Evolutionary conservation across 2,329 filamentous ascomycete species (phyloP).

Genomic region (Neopestalotiopsis rosae): DNA sequence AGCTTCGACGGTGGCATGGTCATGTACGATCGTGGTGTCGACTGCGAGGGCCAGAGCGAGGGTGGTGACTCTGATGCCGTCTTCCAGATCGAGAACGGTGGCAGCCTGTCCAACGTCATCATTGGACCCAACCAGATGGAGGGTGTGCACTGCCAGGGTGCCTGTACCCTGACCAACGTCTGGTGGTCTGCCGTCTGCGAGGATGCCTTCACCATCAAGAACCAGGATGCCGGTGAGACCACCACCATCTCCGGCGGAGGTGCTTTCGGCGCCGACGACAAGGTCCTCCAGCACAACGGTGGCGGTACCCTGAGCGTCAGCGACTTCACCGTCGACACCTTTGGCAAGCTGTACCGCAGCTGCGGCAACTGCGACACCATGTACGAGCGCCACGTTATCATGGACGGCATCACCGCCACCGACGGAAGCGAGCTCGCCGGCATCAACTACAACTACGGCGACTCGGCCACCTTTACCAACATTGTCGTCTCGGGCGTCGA

Average conservation of each 20-base stretch:
- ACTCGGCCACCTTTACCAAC: slow-evolving; percentile 33
- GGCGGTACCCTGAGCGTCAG: slow-evolving; percentile 21
- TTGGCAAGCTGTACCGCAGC: slow-evolving; percentile 50
- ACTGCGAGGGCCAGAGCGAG: slow-evolving; percentile 49
- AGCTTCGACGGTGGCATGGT: slow-evolving; percentile 52
- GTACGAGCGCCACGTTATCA: slow-evolving; percentile 34
- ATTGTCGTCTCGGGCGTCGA: slow-evolving; percentile 26
- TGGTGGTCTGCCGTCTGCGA: slow-evolving; percentile 45
- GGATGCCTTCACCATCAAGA: slow-evolving; percentile 29
- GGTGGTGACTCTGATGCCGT: slow-evolving; percentile 47
- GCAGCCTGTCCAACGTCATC: slow-evolving; percentile 42
- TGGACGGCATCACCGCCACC: slow-evolving; percentile 40
- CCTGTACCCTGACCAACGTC: slow-evolving; percentile 35
- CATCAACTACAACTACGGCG: slow-evolving; percentile 46
- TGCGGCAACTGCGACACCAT: slow-evolving; percentile 49
- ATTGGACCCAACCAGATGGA: slow-evolving; percentile 45
- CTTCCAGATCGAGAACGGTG: slow-evolving; percentile 32
- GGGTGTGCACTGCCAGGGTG: slow-evolving; percentile 38
- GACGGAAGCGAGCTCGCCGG: slow-evolving; percentile 29
- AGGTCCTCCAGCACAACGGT: slow-evolving; percentile 28
- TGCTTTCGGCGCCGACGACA: slow-evolving; percentile 31
- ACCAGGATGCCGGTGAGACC: slow-evolving; percentile 16
- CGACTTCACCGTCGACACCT: slow-evolving; percentile 43
- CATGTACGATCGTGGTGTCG: slow-evolving; percentile 49
- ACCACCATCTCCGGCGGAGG: slow-evolving; percentile 29